Base-by-base conservation (phyloP, 2,329 filamentous ascomycete species). In the Penicillium brasilianum region DNA sequence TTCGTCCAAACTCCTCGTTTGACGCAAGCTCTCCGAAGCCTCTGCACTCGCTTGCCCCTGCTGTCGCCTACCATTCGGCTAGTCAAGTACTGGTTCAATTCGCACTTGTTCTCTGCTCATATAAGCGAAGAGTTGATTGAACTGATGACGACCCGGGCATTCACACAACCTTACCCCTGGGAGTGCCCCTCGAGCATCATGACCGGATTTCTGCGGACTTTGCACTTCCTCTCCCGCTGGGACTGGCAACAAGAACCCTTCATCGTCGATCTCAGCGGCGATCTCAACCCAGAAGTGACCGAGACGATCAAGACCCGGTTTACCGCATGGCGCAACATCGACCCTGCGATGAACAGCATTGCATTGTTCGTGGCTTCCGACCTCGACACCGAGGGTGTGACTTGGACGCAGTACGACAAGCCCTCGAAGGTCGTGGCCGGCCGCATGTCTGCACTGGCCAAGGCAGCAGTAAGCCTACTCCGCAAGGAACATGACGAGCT, bases 231-330 rank as follows among this genome's bases (percentile, higher is more conserved):
- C 14, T 87, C 93, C 1, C 85, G 88, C 44, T 99, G 95, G 93
- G 92, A 98, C 74, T 99, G 95, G 95, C 87, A 91, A 30, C 83
- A 88, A 8, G 89, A 93, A 56, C 90, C 95, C 1, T 82, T 98
- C 34, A 83, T 97, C 36, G 83, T 97, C 28, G 92, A 97, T 74
- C 84, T 92, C 28, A 85, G 87, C 25, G 74, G 73, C 11, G 85
- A 87, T 14, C 82, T 96, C 71, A 85, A 85, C 8, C 77, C 81
- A 8, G 80, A 85, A 11, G 86, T 90, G 32, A 83, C 89, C 11
- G 79, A 85, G 34, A 80, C 82, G 2, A 88, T 95, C 64, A 84
- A 83, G 39, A 90, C 88, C 4, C 87, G 90, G 20, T 89, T 98
- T 60, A 87, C 92, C 63, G 88, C 90, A 14, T 96, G 92, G 92